Base-by-base conservation (phyloP, 352 stramenopile species). In the Globisporangium nagaii region DNA sequence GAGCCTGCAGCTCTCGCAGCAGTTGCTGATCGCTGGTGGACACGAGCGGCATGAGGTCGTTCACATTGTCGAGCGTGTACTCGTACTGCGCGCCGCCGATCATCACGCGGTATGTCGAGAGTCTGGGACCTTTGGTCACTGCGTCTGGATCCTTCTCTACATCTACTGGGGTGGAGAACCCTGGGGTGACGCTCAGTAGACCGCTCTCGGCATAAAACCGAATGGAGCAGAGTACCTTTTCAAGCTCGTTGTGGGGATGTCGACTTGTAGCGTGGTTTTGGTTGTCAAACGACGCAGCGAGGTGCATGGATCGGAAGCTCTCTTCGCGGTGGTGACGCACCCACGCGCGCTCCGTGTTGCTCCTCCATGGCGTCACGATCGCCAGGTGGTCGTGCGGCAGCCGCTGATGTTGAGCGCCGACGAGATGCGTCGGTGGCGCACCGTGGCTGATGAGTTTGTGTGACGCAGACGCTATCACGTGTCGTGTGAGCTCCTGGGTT, bases 21-120 rank as follows among this genome's bases (percentile, higher is more conserved):
- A 84, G 34, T 15, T 54, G 58, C 50, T 72, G 54, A 19, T 88
- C 75, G 7, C 74, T 56, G 19, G 36, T 22, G 0, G 64, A 79
- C 11, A 66, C 66, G 34, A 73, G 39, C 0, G 74, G 72, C n/a
- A 74, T 32, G 13, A 88, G 37, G 22, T 88, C 73, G 37, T 75
- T 81, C 20, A 56, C 60, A 13, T 88, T 90, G 37, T 88, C 71
- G 1, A 88, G 32, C 11, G 75, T 68, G 49, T 79, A 87, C 36
- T 90, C 77, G 48, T 75, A 87, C 8, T 71, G 53, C 22, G 57
- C 70, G 0, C 75, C 78, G 0, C 19, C 75, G 15, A 58, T 49
- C n/a, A 36, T 31, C 37, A 82, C n/a, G 20, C 60, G 62, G 32
- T 81, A 83, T 2, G 72, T 86, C 19, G 73, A 68, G 19, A 88